Base-by-base conservation (phyloP, 1,139 yeast genomes). In the Hansenula anomala region DNA sequence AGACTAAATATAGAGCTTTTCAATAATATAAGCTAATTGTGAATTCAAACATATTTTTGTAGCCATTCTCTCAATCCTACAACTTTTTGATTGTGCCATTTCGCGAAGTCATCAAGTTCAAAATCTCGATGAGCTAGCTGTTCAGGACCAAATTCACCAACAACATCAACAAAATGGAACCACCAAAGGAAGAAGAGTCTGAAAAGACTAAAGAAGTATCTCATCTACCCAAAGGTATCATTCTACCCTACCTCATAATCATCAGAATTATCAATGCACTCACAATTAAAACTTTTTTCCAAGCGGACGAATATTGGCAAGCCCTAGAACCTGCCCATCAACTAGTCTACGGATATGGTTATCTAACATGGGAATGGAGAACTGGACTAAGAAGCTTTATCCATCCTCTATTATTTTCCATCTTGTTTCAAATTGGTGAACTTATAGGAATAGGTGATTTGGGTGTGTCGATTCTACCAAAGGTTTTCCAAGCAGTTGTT, bases 221-320 rank as follows among this genome's bases (percentile, higher is more conserved):
- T 4, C 44, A 39, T 7, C 37, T 44, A 1, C 51, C 49, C 11
- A 29, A 30, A 10, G 44, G 45, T 3, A 14, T 44, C 1, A 26
- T 42, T 3, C 32, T 53, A 2, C 53, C 54, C 3, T 52, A 52
- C 29, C 36, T 73, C 10, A 43, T 61, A 16, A 36, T 60, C 2
- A 54, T 73, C 15, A 63, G 97, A 30, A 46, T 83, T 6, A 28
- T 77, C 51, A 89, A 89, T 59, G 74, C 95, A 0, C 58, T 86
- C 20, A 59, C 78, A 1, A 73, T 78, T 6, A 60, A 59, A 42
- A 88, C 97, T 0, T 94, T 79, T 56, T 92, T 92, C 63, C 99
- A 94, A 59, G 94, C 98, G 0, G 99, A 94, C 60, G 99, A 94
- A 60, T 94, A 72, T 63, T 94, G 83, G 78, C 98, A 94, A 61